Evolutionary conservation across 202 grass and related monocot genomes (phyloP), one percentile per base, ranked within the genome.

Genomic region (Musa balbisiana): DNA sequence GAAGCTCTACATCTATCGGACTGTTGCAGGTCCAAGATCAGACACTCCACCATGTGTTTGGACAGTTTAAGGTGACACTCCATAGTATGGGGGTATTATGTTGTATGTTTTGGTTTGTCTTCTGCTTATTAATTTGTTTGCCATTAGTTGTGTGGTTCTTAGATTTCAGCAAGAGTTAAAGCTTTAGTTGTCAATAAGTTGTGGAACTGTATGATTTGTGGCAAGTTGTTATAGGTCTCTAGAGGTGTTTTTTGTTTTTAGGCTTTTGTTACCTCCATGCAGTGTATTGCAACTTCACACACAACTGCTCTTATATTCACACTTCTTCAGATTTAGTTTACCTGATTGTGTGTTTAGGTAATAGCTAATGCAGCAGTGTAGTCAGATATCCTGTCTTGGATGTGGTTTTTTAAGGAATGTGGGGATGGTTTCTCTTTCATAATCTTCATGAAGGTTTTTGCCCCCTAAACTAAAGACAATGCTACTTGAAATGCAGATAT

Each of bases 1-100:
- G 55, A 92, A 83, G 66, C 72, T 92, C 55, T 92, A 89, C 60
- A 80, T 89, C 69, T 92, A 89, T 63, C 71, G 90, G 24, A 92
- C 90, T 16, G 78, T 92, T 63, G 80, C 90, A 3, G 90, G 87
- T 55, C 87, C 63, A 27, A 87, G 90, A 69, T 79, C 84, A 0
- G 87, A 92, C 55, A 80, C 82, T 13, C 91, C 91, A 75, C 75
- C 77, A 22, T 93, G 27, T 1, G 87, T 93, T 12, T 85, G 82
- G 80, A 92, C 84, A 63, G 75, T 92, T 62, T 86, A 82, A 63
- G 68, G 64, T 0, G 5, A 9, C 49, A 10, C 63, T 54, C 66
- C 9, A 49, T 82, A 67, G 11, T 49, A 53, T 21, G 73, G 62
- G 84, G 80, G 82, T 69, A 53, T 63, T 17, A 87, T 43, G 75